Base-by-base conservation (phyloP, 345 rosid genomes). In the Arabidopsis suecica region DNA sequence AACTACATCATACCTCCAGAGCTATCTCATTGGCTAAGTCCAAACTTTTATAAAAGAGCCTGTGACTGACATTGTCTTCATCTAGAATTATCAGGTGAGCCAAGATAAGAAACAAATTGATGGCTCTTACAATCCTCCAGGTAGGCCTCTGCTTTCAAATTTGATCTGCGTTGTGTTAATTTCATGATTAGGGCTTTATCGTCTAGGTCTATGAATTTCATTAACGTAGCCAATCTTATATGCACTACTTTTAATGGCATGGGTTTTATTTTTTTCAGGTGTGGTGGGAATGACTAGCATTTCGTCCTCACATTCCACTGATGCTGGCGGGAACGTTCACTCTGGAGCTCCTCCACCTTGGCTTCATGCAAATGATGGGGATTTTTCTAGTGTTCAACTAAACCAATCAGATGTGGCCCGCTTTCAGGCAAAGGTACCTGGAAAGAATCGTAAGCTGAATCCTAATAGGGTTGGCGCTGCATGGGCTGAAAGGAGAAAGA, bases 401-500 rank as follows among this genome's bases (percentile, higher is more conserved):
- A 72, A 68, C 45, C 79, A 76, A 36, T 42, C 74, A 32, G 80
- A 76, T 18, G 75, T 77, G 16, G 76, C 76, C 75, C 45, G 64
- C 44, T 60, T 68, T 70, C 62, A 55, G 33, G 80, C 84, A 45
- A 82, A 58, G 59, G 82, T 76, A 42, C 73, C 83, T 9, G 77
- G 75, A 66, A 95, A 92, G 76, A 78, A 81, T 51, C 65, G 50
- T 54, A 88, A 88, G 72, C 79, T 93, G 84, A 88, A 95, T 65
- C 97, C 94, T 25, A 88, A 90, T 55, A 86, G 97, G 72, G 96
- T 93, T 23, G 98, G 99, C 6, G 97, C 96, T 76, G 97, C 94
- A 12, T 95, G 96, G 97, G 97, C 98, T 67, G 97, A 95, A 72
- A 89, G 73, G 84, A 86, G 96, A 83, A 88, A 92, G 85, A 78